Conservation (phyloP, 176 grass and related monocot genomes). For the Bothriochloa decipiens region DNA sequence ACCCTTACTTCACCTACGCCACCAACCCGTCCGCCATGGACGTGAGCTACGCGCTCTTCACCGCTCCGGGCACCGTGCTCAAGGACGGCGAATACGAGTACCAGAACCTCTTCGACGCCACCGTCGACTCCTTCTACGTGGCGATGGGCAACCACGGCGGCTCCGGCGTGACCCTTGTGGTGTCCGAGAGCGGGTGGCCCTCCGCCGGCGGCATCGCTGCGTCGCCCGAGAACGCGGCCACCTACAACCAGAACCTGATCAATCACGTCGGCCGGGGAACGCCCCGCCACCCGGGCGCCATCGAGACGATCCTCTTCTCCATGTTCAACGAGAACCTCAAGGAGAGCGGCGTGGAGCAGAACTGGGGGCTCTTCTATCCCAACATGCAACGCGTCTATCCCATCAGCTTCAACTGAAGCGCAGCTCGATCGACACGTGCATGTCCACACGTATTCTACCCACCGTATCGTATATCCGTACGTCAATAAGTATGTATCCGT, state of each 20-base stretch:
- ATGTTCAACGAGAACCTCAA: slow-evolving; percentile 79
- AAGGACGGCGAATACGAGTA: slow-evolving; percentile 40
- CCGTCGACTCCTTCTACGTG: slow-evolving; percentile 54
- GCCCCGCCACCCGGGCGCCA: slow-evolving; percentile 29
- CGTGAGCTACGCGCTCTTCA: slow-evolving; percentile 65
- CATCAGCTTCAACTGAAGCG: slow-evolving; percentile 47
- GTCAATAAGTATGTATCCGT: background rate
- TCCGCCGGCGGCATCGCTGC: slow-evolving; percentile 40
- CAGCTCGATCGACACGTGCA: background rate
- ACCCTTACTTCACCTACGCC: slow-evolving; percentile 57
- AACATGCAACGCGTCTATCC: slow-evolving; percentile 55
- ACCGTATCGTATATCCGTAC: background rate
- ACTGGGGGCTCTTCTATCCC: slow-evolving; percentile 69
- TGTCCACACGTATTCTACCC: background rate
- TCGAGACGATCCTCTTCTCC: slow-evolving; percentile 62
- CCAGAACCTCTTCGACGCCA: slow-evolving; percentile 61
- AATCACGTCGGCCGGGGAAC: slow-evolving; percentile 57
- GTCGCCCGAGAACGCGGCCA: slow-evolving; percentile 42
- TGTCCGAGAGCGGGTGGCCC: slow-evolving; percentile 73
- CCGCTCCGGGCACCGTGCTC: slow-evolving; percentile 5
- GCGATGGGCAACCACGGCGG: slow-evolving; percentile 45
- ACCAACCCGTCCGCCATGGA: background rate
- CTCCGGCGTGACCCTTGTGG: slow-evolving; percentile 43
- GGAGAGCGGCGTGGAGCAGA: slow-evolving; percentile 18
- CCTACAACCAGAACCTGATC: slow-evolving; percentile 77